Conservation (phyloP, 345 rosid genomes). For the Draba incana region DNA sequence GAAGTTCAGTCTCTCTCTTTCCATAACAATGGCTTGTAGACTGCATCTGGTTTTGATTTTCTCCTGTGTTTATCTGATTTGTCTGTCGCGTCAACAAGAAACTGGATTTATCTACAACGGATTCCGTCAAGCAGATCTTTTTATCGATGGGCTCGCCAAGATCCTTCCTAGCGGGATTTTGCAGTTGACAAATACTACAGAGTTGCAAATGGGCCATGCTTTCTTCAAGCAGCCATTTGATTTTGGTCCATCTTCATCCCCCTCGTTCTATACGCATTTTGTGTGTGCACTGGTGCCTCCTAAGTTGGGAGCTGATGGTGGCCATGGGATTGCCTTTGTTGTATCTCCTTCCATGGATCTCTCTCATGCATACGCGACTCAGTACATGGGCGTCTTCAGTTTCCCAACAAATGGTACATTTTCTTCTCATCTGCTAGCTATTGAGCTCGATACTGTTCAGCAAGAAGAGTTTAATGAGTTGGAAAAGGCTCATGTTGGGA, state of each 20-base stretch:
- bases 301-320: conserved; percentile 16
- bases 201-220: conserved; percentile 46
- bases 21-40: not conserved
- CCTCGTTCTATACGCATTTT: conserved; percentile 42
- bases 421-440: conserved; percentile 51
- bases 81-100: no score
- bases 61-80: not conserved
- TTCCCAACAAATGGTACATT: conserved; percentile 19
- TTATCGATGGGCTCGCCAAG: conserved; percentile 36
- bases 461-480: conserved; percentile 38
- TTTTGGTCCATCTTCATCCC: conserved; percentile 31
- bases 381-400: conserved; percentile 53
- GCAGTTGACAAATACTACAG: conserved; percentile 52
- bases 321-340: conserved; percentile 46
- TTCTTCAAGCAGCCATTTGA: conserved; percentile 42
- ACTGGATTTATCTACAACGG: no score
- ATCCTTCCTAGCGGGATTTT: conserved; percentile 46
- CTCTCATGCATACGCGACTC: not conserved
- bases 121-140: conserved; percentile 28
- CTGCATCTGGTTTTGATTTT: not conserved
- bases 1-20: not conserved
- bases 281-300: conserved; percentile 46
- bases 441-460: conserved; percentile 68
- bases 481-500: conserved; percentile 51
- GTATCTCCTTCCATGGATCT: conserved; percentile 40